phyloP scores from a whole-genome alignment of 1,284 basidiomycete genomes.

The Hypsizygus ulmarius region DNA sequence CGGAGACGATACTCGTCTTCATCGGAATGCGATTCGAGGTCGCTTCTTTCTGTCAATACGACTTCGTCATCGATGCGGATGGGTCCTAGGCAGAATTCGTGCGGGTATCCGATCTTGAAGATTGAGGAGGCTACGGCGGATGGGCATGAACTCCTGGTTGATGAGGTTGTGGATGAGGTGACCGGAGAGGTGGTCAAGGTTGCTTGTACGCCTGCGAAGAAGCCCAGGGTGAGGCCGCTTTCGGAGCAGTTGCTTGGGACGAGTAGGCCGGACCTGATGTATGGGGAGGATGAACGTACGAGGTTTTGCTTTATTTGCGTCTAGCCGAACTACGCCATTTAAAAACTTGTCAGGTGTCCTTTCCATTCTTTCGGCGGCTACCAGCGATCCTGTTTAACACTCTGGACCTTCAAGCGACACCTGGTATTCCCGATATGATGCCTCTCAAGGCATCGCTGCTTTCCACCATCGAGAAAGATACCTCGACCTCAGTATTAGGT shows the following conservation, averaged over 20 bases:
- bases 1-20: no score
- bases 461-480: no score
- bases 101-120: conserved; percentile 47
- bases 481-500: no score
- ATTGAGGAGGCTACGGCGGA: conserved; percentile 54
- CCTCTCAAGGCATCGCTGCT: conserved; percentile 32
- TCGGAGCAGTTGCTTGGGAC: conserved; percentile 62
- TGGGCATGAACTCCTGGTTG: conserved; percentile 28
- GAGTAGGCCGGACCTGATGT: conserved; percentile 47
- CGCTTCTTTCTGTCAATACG: no score
- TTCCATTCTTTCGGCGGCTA: conserved; percentile 69
- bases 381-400: conserved; percentile 76
- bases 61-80: no score
- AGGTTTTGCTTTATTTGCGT: not conserved
- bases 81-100: no score
- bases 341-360: conserved; percentile 47
- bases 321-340: conserved; percentile 4
- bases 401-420: conserved; percentile 73
- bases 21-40: no score
- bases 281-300: conserved; percentile 45
- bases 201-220: conserved; percentile 58
- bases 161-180: conserved; percentile 10
- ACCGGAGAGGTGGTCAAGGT: conserved; percentile 17
- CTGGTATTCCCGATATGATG: conserved; percentile 49
- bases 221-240: conserved; percentile 49